Percentiles rank a stretch among this genome's conserved stretches.
These are phyloP conservation scores for Oidium heveae DNA, from an alignment of 2,329 filamentous ascomycete genomes.

Conservation along the genomic window DNA sequence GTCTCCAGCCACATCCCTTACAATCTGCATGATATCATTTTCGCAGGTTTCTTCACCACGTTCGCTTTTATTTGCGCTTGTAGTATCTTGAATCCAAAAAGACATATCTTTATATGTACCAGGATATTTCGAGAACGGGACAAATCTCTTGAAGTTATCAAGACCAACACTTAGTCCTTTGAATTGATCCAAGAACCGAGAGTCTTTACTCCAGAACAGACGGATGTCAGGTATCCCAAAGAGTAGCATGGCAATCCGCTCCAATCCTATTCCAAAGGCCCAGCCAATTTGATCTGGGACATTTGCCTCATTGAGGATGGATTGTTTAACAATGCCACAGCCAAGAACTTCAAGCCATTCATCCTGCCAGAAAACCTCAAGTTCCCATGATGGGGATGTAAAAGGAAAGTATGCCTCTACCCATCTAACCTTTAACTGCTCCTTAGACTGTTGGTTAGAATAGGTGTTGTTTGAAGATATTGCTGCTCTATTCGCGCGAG, in stretches of 20 bases:
- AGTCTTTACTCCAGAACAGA: slow-evolving; percentile 78
- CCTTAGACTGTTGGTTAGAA: slow-evolving; percentile 24
- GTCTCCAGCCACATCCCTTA: slow-evolving; percentile 60
- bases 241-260: slow-evolving; percentile 89
- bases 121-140: slow-evolving; percentile 78
- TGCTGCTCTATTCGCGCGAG: slow-evolving; percentile 43
- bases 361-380: slow-evolving; percentile 83
- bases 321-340: slow-evolving; percentile 72
- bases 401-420: slow-evolving; percentile 96
- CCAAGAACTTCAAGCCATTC: slow-evolving; percentile 93
- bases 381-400: slow-evolving; percentile 82
- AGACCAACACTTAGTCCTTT: slow-evolving; percentile 28
- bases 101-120: slow-evolving; percentile 78
- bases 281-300: slow-evolving; percentile 58
- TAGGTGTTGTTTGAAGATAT: slow-evolving; percentile 10
- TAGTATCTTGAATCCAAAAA: slow-evolving; percentile 49
- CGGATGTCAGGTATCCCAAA: slow-evolving; percentile 93
- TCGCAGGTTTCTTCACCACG: slow-evolving; percentile 43
- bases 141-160: slow-evolving; percentile 33
- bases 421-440: slow-evolving; percentile 74
- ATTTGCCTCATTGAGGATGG: slow-evolving; percentile 52
- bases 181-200: slow-evolving; percentile 74
- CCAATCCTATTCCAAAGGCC: slow-evolving; percentile 87
- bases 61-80: slow-evolving; percentile 23
- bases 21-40: slow-evolving; percentile 93